Conservation (phyloP, 129 eudicot species). For the Mikania micrantha region DNA sequence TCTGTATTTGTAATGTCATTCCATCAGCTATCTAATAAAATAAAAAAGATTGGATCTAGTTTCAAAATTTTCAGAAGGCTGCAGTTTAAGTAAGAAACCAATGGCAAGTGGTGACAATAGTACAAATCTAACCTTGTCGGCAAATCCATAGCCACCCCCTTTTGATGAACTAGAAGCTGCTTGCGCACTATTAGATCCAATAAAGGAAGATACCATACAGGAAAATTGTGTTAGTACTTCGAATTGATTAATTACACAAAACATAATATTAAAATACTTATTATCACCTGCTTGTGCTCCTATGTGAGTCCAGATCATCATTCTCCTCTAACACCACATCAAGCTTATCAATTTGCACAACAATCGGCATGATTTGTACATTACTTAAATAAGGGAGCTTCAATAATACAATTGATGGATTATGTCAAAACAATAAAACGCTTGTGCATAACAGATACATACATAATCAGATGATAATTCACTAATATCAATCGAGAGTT, state of each 20-base stretch:
- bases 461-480: background rate
- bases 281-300: slow-evolving; percentile 54
- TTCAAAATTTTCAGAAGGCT: background rate
- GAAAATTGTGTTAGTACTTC: background rate
- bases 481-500: background rate
- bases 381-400: slow-evolving; percentile 85
- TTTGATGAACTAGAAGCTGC: slow-evolving; percentile 45
- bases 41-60: background rate
- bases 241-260: background rate
- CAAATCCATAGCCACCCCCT: slow-evolving; percentile 74
- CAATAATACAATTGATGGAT: slow-evolving; percentile 15
- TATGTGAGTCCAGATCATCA: slow-evolving; percentile 47
- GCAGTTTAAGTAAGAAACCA: background rate
- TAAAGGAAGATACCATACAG: background rate
- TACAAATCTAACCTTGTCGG: slow-evolving; percentile 67
- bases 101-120: background rate
- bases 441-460: background rate
- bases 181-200: slow-evolving; percentile 34
- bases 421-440: background rate
- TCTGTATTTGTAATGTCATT: slow-evolving; percentile 75
- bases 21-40: slow-evolving; percentile 86
- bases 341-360: slow-evolving; percentile 74
- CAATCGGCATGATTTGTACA: slow-evolving; percentile 84
- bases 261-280: background rate
- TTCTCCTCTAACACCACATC: slow-evolving; percentile 85